These are phyloP conservation scores for Plectosphaerella plurivora DNA, from an alignment of 2,329 filamentous ascomycete species.

Conservation along the genomic window DNA sequence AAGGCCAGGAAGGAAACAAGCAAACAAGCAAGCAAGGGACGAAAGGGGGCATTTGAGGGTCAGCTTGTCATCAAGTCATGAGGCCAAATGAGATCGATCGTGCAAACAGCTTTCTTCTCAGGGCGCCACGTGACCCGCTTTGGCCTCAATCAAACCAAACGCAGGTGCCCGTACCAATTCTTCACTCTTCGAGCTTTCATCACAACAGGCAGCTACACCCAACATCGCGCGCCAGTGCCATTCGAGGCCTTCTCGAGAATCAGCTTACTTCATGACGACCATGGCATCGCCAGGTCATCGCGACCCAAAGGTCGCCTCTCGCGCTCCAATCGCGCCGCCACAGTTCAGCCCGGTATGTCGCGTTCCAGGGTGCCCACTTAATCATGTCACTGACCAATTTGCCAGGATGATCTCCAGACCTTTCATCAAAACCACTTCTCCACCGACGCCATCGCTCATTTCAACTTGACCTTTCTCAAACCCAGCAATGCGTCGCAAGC, in stretches of 20 bases:
- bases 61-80: neutral
- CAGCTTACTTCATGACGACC: no score
- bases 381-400: constrained; percentile 7
- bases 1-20: neutral
- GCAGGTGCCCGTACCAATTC: no score
- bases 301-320: no score
- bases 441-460: constrained; percentile 35
- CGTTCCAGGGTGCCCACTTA: no score
- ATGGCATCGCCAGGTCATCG: no score
- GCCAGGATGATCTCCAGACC: constrained; percentile 53
- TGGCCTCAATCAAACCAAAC: neutral
- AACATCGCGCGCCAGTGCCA: no score
- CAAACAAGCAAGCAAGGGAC: neutral
- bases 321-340: no score
- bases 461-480: constrained; percentile 39
- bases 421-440: constrained; percentile 62
- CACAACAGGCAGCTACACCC: no score
- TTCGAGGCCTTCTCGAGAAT: no score
- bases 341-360: no score
- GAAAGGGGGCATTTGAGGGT: no score
- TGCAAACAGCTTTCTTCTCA: neutral
- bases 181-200: no score
- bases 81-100: neutral
- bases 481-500: constrained; percentile 19
- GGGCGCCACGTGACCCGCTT: neutral